Evolutionary conservation across 2,329 filamentous ascomycete genomes (phyloP), one percentile per base, ranked within the genome.

Genomic region (Xylaria sp.): DNA sequence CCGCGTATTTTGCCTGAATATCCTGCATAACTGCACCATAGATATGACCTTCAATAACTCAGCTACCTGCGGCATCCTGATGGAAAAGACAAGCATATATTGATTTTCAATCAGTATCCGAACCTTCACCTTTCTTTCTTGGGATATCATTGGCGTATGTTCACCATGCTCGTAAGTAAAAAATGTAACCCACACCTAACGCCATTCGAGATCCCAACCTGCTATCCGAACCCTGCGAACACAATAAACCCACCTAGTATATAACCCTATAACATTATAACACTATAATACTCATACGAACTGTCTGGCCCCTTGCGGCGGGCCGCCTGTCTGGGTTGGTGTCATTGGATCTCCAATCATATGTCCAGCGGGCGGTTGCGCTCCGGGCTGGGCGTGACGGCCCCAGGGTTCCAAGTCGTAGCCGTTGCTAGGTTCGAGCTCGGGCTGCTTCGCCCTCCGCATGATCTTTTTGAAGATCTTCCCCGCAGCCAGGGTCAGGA

Each of bases 401-500:
- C 48, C 57, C 73, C 72, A 76, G 7, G 77, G 77, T 68, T 78
- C 76, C 73, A 78, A 62, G 25, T 75, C 60, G 43, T 77, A 79
- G 0, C 76, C 77, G 31, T 59, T 65, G 1, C 33, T 36, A n/a
- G 28, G 1, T 25, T 67, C 66, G 6, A 59, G 71, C 8, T 72
- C 68, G 18, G 75, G 72, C 13, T 72, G 70, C 71, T 80, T 80
- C 13, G 71, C 71, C 70, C 75, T 75, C 43, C 74, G 64, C 65
- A 74, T 75, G 39, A 75, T 72, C 62, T 76, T 79, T 36, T 72
- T 72, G 62, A 81, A 73, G 62, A 82, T 77, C 13, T 73, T 72
- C 65, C 79, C 79, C 54, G 81, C 75, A 61, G 82, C 72, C 25
- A 86, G 72, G 31, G 80, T 72, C 28, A 81, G 74, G 3, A 79